Base-by-base conservation (phyloP, 441 rosid species). In the Brassica balearica region DNA sequence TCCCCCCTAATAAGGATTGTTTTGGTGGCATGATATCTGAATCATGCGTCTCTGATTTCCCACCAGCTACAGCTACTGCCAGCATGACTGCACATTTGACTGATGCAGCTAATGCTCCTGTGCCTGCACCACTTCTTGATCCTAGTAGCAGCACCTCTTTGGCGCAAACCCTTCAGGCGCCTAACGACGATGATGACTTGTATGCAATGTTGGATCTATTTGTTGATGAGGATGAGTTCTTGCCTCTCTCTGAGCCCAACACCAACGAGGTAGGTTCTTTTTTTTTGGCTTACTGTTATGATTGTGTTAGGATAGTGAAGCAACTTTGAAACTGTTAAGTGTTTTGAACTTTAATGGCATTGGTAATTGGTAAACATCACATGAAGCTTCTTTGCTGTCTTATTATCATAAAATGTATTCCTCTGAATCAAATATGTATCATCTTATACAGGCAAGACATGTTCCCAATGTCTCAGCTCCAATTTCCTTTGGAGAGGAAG, bases 211-310 rank as follows among this genome's bases (percentile, higher is more conserved):
- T 83, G 80, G 82, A 73, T 67, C 29, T 12, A 4, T 85, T 83
- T 78, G 58, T 69, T 5, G 78, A 68, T 23, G 83, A 79, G 19
- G 48, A 70, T n/a, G 73, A 53, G 62, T 72, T 8, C 4, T 11
- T 69, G 4, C 36, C 32, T 22, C 36, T 70, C 3, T 10, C 2
- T 71, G 81, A 23, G 20, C 6, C 79, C 17, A 72, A 15, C 56
- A 8, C 60, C 55, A 81, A 67, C 36, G 81, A 85, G 89, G 95
- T 85, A 17, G 41, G 78, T 27, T 70, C 51, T 34, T 1, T 34
- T 34, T 72, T 36, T 41, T 38, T 9, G 17, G 38, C 38, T 68
- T 62, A n/a, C 10, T 59, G 34, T 65, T 51, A 56, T 17, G 17
- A n/a, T 41, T 10, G 8, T 59, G 55, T 1, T n/a, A 59, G 22